A percentile compares a stretch with the other conserved stretches of the same genome.
phyloP scores from a whole-genome alignment of 139 green algal species.

The Picochlorum sp. region DNA sequence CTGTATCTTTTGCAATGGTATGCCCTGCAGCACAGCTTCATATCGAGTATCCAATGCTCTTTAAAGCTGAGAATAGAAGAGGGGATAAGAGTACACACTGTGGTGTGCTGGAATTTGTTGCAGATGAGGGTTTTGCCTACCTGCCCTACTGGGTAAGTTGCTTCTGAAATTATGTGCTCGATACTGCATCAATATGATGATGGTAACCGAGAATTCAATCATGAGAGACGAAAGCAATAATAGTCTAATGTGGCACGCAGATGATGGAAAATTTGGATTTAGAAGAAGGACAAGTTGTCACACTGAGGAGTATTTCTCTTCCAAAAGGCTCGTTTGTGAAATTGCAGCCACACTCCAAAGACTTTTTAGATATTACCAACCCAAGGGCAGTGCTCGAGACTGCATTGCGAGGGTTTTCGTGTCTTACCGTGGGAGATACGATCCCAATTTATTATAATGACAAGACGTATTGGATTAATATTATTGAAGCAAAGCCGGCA shows the following conservation, averaged over 20 bases:
- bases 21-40: slow-evolving; percentile 84
- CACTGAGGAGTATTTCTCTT: slow-evolving; percentile 68
- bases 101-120: slow-evolving; percentile 96
- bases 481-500: slow-evolving; percentile 69
- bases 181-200: neutral
- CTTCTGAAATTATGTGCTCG: slow-evolving; percentile 29
- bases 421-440: slow-evolving; percentile 58
- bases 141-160: slow-evolving; percentile 98
- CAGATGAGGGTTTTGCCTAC: slow-evolving; percentile 92
- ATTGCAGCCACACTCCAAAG: slow-evolving; percentile 87
- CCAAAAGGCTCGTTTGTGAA: slow-evolving; percentile 93
- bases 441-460: slow-evolving; percentile 96
- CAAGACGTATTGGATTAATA: slow-evolving; percentile 87
- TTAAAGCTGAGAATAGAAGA: slow-evolving; percentile 64
- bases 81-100: slow-evolving; percentile 75
- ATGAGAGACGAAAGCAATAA: too few relatives aligned
- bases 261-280: slow-evolving; percentile 98
- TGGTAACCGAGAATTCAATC: too few relatives aligned
- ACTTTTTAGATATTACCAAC: slow-evolving; percentile 96
- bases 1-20: too few relatives aligned
- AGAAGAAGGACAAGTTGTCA: slow-evolving; percentile 79
- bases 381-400: slow-evolving; percentile 94
- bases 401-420: slow-evolving; percentile 63
- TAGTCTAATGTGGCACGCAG: too few relatives aligned
- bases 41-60: slow-evolving; percentile 99